Base-by-base conservation (phyloP, 192 early-diverging fungal species). In the Dissophora ornata region DNA sequence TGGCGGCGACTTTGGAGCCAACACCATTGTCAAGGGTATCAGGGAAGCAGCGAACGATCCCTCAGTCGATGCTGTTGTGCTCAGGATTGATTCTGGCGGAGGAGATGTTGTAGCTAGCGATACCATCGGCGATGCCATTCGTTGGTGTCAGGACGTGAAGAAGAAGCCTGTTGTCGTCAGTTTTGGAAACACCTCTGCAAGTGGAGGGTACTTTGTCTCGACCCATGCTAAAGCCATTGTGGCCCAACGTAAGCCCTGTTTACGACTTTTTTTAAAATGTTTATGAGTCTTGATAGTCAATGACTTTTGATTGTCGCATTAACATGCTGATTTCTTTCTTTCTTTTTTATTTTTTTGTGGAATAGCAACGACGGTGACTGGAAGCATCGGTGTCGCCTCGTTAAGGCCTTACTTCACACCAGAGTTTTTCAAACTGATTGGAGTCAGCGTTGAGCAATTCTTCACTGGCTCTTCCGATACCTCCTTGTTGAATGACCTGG, bases 1-100 rank as follows among this genome's bases (percentile, higher is more conserved):
- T 28, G 73, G 73, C n/a, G 73, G 62, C 9, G 64, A 66, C 9
- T 80, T 80, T 69, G 85, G 84, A 24, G 79, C 81, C 33, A 75
- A 75, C 47, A 48, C 71, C 8, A 68, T 91, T 24, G 79, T 83
- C 10, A 82, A 79, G 26, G 80, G 86, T 5, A 67, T 80, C 32
- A 64, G 69, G 15, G 81, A 91, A 11, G 88, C 89, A 1, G 90
- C 86, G 4, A 62, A 71, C 25, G 85, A 91, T 49, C 57, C 73
- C 12, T 40, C 62, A 2, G 84, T 91, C 26, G 83, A 84, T 8
- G 86, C 83, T 4, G 79, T 93, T 41, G 89, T 93, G 7, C 29
- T 93, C 40, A 83, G 91, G 45, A 87, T 93, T n/a, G 88, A 91
- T 62, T 88, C 89, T 54, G 84, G 86, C 40, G 91, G 91, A 19